These are phyloP conservation scores for Psophocarpus tetragonolobus DNA, from an alignment of 306 rosid genomes.

Conservation along the genomic window DNA sequence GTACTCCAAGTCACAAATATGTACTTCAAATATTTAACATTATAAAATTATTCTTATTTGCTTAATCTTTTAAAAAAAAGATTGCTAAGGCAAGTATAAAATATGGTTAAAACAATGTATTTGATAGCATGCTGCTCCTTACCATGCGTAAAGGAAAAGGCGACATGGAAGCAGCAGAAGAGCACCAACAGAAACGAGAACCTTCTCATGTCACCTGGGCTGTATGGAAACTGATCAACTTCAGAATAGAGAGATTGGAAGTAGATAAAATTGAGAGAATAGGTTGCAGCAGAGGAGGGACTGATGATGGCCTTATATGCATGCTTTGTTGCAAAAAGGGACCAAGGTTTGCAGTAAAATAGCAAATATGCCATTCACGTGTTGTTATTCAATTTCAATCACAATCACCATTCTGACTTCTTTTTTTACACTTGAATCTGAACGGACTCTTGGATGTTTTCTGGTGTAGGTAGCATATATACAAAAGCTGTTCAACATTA, in stretches of 20 bases:
- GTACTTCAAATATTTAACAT: not conserved
- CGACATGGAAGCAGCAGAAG: constrained; percentile 47
- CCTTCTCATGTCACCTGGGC: constrained; percentile 32
- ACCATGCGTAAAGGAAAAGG: constrained; percentile 59
- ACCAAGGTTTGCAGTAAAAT: constrained; percentile 33
- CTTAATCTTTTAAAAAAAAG: not conserved
- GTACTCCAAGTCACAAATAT: not conserved
- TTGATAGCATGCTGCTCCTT: not conserved
- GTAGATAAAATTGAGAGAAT: not conserved
- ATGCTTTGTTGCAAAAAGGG: constrained; percentile 29
- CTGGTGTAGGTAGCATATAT: constrained; percentile 29
- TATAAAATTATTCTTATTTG: not conserved
- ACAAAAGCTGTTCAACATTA: constrained; percentile 44
- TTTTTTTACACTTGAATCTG: not conserved
- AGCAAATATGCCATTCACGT: constrained; percentile 42
- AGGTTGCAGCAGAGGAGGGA: not conserved
- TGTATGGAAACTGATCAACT: not conserved
- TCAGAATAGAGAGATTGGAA: not conserved
- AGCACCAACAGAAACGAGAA: constrained; percentile 44
- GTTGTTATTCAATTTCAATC: not conserved
- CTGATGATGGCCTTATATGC: constrained; percentile 48
- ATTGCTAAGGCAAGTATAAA: not conserved
- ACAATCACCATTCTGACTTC: not conserved
- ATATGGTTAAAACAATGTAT: not conserved
- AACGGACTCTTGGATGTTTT: constrained; percentile 28